These are phyloP conservation scores for Teratosphaeria destructans DNA, from an alignment of 2,329 filamentous ascomycete genomes.

Conservation along the genomic window DNA sequence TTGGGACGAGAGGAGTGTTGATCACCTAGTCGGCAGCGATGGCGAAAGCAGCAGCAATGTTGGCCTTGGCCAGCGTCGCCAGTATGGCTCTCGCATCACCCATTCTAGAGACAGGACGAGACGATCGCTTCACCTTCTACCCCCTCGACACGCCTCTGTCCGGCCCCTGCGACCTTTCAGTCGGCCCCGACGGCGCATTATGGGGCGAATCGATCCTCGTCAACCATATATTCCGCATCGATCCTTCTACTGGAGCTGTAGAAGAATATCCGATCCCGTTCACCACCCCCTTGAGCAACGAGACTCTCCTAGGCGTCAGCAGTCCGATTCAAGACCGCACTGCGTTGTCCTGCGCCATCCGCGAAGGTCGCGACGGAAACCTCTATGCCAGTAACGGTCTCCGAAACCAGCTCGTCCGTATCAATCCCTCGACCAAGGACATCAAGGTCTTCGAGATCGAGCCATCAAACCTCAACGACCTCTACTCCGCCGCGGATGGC, in stretches of 20 bases:
- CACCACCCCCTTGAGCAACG: not conserved
- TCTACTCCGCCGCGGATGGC: constrained; percentile 10
- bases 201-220: not conserved
- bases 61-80: not conserved
- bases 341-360: not conserved
- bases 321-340: not conserved
- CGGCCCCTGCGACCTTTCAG: not conserved
- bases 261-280: not conserved
- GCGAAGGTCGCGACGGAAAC: constrained; percentile 9
- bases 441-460: constrained; percentile 11
- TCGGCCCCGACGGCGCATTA: not conserved
- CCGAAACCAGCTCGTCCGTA: constrained; percentile 15
- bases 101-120: not conserved
- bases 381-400: constrained; percentile 14
- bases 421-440: constrained; percentile 7
- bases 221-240: not conserved
- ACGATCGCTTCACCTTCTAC: not conserved
- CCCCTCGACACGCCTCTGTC: not conserved
- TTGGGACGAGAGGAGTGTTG: not conserved
- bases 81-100: not conserved
- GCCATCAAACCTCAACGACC: constrained; percentile 14
- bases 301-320: not conserved
- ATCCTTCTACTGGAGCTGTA: not conserved
- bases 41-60: not conserved
- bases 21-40: not conserved